phyloP scores from a whole-genome alignment of 2,329 filamentous ascomycete genomes.

The Alternaria rosae region DNA sequence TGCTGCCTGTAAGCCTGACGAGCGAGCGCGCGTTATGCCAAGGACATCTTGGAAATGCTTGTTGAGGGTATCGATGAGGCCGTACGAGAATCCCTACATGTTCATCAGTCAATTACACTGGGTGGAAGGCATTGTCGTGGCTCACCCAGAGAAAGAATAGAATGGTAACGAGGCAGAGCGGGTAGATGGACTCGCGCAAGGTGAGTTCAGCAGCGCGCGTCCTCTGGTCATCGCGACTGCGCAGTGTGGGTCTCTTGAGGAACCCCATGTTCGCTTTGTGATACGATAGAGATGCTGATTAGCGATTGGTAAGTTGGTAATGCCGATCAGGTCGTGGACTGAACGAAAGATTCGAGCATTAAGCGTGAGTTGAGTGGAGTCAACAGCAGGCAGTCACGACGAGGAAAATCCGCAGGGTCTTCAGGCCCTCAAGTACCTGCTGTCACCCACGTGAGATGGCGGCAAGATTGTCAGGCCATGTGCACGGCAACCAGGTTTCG shows the following conservation, averaged over 20 bases:
- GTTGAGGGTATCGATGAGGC: slow-evolving; percentile 63
- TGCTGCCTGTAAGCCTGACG: slow-evolving; percentile 58
- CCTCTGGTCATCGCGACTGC: slow-evolving; percentile 51
- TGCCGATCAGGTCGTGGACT: background rate
- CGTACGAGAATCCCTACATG: slow-evolving; percentile 61
- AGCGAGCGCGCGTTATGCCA: slow-evolving; percentile 54
- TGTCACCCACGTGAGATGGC: background rate
- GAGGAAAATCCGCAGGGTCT: background rate
- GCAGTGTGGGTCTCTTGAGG: slow-evolving; percentile 41
- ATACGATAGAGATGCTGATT: background rate
- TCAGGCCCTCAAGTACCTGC: slow-evolving; percentile 18
- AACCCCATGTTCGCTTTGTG: slow-evolving; percentile 33
- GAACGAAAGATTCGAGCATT: background rate
- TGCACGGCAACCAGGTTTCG: slow-evolving; percentile 14
- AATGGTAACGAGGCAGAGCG: slow-evolving; percentile 70
- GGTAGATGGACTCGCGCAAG: slow-evolving; percentile 70
- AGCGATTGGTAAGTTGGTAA: background rate
- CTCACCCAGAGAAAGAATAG: slow-evolving; percentile 70
- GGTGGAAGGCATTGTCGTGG: background rate
- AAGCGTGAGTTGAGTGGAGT: background rate
- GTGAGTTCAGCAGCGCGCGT: slow-evolving; percentile 69
- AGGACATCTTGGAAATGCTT: slow-evolving; percentile 57
- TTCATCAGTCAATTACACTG: background rate
- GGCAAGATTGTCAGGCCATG: slow-evolving; percentile 11
- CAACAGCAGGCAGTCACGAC: background rate